Conservation (phyloP, 2,329 filamentous ascomycete genomes). For the Dichotomopilus funicola region DNA sequence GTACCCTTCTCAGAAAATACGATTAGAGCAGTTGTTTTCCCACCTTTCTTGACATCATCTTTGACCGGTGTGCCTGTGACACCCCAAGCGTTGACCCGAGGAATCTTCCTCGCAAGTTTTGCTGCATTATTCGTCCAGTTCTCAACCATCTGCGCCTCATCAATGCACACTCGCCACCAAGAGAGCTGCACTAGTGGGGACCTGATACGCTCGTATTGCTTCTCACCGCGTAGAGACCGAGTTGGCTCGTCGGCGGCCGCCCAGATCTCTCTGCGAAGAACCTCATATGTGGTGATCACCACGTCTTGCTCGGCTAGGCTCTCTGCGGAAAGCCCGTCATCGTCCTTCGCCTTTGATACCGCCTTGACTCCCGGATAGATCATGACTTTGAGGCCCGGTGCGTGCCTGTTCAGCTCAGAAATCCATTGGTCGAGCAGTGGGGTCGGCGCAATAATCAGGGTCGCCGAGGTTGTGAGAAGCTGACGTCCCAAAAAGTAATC, state of each 20-base stretch:
- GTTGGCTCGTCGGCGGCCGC: conserved; percentile 65
- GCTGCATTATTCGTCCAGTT: conserved; percentile 80
- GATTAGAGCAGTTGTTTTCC: not conserved
- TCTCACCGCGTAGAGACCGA: conserved; percentile 58
- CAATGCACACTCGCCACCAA: conserved; percentile 80
- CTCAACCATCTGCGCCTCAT: conserved; percentile 89
- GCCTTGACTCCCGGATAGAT: conserved; percentile 46
- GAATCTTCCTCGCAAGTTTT: conserved; percentile 69
- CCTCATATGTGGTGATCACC: conserved; percentile 58
- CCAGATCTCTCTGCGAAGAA: conserved; percentile 75
- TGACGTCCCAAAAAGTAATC: conserved; percentile 37
- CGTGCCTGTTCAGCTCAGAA: conserved; percentile 51
- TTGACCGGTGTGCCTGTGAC: conserved; percentile 87
- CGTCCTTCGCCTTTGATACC: conserved; percentile 34
- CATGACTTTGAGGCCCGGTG: conserved; percentile 49
- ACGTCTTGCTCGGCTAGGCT: conserved; percentile 49
- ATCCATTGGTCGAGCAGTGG: conserved; percentile 56
- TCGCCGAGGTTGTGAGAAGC: conserved; percentile 47
- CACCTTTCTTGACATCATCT: conserved; percentile 41
- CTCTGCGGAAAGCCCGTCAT: conserved; percentile 35
- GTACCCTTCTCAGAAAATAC: not conserved
- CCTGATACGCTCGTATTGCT: conserved; percentile 57
- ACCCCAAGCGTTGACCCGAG: conserved; percentile 82
- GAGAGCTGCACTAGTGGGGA: conserved; percentile 74
- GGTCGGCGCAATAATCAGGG: conserved; percentile 55